These are phyloP conservation scores for Fraxinus quadrangulata DNA, from an alignment of 257 asterid genomes.

Conservation along the genomic window DNA sequence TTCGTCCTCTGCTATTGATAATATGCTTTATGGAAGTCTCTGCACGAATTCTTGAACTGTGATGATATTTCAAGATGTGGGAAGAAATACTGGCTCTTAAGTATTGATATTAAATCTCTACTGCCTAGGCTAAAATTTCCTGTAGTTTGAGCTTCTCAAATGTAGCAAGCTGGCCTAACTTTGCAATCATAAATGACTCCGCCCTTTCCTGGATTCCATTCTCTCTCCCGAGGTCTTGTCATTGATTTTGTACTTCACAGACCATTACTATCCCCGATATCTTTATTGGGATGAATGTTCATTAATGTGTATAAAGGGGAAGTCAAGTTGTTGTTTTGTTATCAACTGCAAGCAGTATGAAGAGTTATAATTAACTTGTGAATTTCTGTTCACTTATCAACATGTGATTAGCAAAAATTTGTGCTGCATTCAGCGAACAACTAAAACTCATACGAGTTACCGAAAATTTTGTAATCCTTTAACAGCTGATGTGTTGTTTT, in stretches of 20 bases:
- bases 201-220: background rate
- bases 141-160: constrained; percentile 14
- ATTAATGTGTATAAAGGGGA: background rate
- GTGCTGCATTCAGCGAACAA: background rate
- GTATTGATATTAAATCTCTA: constrained; percentile 1
- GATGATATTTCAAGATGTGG: background rate
- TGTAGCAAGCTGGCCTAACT: constrained; percentile 21
- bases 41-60: constrained; percentile 11
- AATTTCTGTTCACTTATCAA: constrained; percentile 5
- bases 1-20: constrained; percentile 10
- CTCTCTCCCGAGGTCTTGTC: background rate
- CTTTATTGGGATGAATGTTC: constrained; percentile 3
- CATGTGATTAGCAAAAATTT: background rate
- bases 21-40: background rate
- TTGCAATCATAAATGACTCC: constrained; percentile 7
- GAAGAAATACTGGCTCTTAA: constrained; percentile 18
- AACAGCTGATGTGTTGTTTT: constrained; percentile 4
- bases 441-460: background rate
- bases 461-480: constrained; percentile 3
- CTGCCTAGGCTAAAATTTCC: background rate
- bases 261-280: constrained; percentile 16
- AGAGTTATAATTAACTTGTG: background rate
- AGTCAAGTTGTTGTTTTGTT: constrained; percentile 12
- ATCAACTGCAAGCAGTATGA: background rate
- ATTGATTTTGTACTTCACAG: background rate